Percentiles rank a stretch among this genome's conserved stretches.
Evolutionary conservation across 352 stramenopile species (phyloP).

Genomic region (Albugo candida): DNA sequence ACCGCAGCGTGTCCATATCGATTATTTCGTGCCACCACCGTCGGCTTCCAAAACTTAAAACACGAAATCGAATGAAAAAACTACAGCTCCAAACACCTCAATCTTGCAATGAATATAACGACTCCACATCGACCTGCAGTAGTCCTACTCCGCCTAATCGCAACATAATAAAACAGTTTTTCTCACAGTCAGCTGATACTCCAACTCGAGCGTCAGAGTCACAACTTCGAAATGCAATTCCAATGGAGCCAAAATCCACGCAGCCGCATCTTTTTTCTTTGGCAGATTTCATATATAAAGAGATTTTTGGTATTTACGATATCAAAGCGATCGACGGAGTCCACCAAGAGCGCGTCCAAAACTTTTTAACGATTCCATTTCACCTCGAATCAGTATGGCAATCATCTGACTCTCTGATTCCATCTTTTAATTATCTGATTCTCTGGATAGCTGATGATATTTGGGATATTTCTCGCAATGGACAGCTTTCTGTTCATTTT

Average conservation of each 20-base stretch:
- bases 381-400: constrained; percentile 32
- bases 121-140: too few species aligned
- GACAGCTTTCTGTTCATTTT: constrained; percentile 96
- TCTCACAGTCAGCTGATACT: too few species aligned
- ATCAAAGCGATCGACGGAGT: constrained; percentile 53
- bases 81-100: too few species aligned
- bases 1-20: too few species aligned
- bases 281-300: constrained; percentile 67
- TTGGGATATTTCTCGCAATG: constrained; percentile 87
- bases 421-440: background rate
- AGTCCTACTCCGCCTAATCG: too few species aligned
- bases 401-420: background rate
- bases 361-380: constrained; percentile 57
- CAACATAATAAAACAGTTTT: too few species aligned
- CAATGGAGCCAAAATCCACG: constrained; percentile 9
- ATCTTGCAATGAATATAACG: too few species aligned
- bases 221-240: too few species aligned
- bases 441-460: constrained; percentile 53
- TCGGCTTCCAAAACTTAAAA: too few species aligned
- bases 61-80: too few species aligned
- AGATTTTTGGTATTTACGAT: constrained; percentile 68
- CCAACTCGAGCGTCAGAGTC: too few species aligned
- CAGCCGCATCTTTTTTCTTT: constrained; percentile 33
- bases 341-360: constrained; percentile 62
- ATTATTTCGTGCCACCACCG: too few species aligned